Conservation (phyloP, 179 eudicot genomes). For the Silene noctiflora region DNA sequence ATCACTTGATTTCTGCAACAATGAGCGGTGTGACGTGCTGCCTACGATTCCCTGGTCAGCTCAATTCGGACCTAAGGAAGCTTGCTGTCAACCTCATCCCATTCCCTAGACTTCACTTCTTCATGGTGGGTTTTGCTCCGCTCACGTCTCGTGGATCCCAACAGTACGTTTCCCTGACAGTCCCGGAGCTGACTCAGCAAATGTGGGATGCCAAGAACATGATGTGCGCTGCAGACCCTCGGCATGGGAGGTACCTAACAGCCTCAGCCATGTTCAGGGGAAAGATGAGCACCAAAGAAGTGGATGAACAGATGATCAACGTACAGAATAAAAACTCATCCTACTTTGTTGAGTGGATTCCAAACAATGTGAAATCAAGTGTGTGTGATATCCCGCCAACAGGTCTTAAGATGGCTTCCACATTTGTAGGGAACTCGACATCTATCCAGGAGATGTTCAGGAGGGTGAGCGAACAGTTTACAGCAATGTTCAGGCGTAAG, state of each 20-base stretch:
- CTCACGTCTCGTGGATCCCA: slow-evolving; percentile 61
- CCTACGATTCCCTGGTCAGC: slow-evolving; percentile 62
- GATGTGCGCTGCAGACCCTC: slow-evolving; percentile 17
- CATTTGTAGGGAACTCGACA: slow-evolving; percentile 62
- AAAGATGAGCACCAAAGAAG: slow-evolving; percentile 13
- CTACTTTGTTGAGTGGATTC: slow-evolving; percentile 77
- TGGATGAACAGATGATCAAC: slow-evolving; percentile 49
- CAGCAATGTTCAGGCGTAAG: slow-evolving; percentile 60
- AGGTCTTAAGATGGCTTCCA: slow-evolving; percentile 62
- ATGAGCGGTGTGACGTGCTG: slow-evolving; percentile 70
- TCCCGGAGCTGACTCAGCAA: slow-evolving; percentile 71
- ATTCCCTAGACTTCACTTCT: slow-evolving; percentile 65
- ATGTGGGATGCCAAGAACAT: slow-evolving; percentile 86
- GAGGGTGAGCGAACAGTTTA: slow-evolving; percentile 66
- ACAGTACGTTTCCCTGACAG: slow-evolving; percentile 54
- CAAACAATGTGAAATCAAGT: slow-evolving; percentile 67
- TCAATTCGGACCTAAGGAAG: slow-evolving; percentile 59
- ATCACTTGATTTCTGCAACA: slow-evolving; percentile 54
- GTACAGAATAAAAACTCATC: slow-evolving; percentile 73
- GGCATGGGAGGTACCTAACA: slow-evolving; percentile 10
- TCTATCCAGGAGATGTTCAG: slow-evolving; percentile 65
- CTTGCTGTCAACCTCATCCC: slow-evolving; percentile 61
- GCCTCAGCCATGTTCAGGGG: slow-evolving; percentile 11
- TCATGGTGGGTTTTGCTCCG: slow-evolving; percentile 28
- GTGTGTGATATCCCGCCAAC: slow-evolving; percentile 70